Base-by-base conservation (phyloP, 108 stramenopile genomes). In the Asterionellopsis glacialis region DNA sequence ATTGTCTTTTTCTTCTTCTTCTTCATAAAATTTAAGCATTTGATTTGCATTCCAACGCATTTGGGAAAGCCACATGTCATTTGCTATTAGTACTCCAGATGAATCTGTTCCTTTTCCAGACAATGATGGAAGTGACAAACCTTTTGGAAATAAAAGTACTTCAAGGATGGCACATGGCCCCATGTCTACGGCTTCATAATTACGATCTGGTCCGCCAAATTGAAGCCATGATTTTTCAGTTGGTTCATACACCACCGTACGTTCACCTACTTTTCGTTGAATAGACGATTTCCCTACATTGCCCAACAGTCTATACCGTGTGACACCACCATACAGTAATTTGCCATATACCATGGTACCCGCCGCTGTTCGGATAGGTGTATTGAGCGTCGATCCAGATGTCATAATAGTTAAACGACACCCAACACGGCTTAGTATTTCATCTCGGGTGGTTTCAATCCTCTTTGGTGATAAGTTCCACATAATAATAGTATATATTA, bases 301-400 rank as follows among this genome's bases (percentile, higher is more conserved):
- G 26, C 48, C 70, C 5, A 68, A 43, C 45, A 85, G 42, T 19
- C 87, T 76, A 60, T 81, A 89, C n/a, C 87, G 63, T 2, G 76
- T 80, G 13, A 73, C 76, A 18, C 85, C 89, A 27, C 85, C 90
- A 57, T 77, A 94, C 16, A 95, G 63, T 9, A 93, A 62, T 40
- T 85, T 92, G 10, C 91, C 93, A 59, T 90, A 85, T 11, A 84
- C 81, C 33, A 87, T 72, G 5, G 84, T 55, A 13, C 82, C 82
- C 9, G 77, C 48, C 0, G 82, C 65, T 42, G 79, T 72, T 11
- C 71, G 51, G 1, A 76, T 22, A n/a, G 72, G 70, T 9, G 55
- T 57, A 13, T 57, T 41, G 63, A 87, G 55, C 1, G 55, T 27
- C 25, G 47, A 49, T 12, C 89, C 89, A 14, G 83, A 84, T 18